Percentiles rank a stretch among this genome's conserved stretches.
phyloP scores from a whole-genome alignment of 129 eudicot species.

The Lactuca saligna region DNA sequence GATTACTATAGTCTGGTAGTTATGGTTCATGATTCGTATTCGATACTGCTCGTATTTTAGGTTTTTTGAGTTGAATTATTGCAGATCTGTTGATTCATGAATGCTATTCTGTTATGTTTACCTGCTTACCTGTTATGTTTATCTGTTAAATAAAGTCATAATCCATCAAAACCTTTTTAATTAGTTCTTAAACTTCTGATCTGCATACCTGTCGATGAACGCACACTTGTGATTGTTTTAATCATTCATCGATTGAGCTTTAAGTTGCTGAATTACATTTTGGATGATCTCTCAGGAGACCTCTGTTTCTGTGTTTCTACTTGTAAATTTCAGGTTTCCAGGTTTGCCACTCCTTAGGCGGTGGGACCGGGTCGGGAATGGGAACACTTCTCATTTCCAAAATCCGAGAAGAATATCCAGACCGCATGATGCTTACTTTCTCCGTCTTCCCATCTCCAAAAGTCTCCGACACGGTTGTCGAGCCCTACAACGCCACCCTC shows the following conservation, averaged over 20 bases:
- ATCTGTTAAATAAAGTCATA: not conserved
- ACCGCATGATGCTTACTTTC: conserved; percentile 78
- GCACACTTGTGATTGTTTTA: not conserved
- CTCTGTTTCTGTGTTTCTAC: not conserved
- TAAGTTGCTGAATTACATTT: not conserved
- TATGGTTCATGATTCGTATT: not conserved
- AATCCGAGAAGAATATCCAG: conserved; percentile 69
- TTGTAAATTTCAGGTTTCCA: conserved; percentile 36
- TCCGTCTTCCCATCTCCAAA: conserved; percentile 50
- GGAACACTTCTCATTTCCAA: conserved; percentile 75
- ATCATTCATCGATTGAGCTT: conserved; percentile 5
- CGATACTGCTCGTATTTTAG: not conserved
- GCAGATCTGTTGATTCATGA: conserved; percentile 16
- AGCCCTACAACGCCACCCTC: conserved; percentile 79
- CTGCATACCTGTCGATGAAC: not conserved
- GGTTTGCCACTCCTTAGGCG: conserved; percentile 75
- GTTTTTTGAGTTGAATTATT: not conserved
- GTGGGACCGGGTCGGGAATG: conserved; percentile 80
- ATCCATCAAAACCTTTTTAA: not conserved
- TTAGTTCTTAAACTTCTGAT: not conserved
- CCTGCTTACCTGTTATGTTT: not conserved
- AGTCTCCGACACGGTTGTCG: conserved; percentile 80
- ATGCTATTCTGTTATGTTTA: too few species aligned
- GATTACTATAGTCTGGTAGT: not conserved
- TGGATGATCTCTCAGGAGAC: not conserved